Conservation (phyloP, 1,284 basidiomycete genomes). For the Macrocystidia cucumis region DNA sequence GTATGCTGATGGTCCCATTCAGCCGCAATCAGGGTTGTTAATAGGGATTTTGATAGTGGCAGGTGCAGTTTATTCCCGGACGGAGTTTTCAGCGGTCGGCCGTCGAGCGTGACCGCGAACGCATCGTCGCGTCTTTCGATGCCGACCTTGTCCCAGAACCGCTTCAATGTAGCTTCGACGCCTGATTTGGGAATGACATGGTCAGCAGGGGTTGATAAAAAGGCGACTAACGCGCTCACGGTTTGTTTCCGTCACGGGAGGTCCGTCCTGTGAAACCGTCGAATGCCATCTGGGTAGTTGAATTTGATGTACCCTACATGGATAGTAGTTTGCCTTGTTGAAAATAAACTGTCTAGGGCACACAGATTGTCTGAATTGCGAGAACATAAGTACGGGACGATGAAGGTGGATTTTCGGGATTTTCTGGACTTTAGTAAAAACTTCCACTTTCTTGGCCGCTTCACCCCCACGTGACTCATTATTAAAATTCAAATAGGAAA, state of each 20-base stretch:
- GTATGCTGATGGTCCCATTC: slow-evolving; percentile 96
- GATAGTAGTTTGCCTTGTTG: too few relatives aligned
- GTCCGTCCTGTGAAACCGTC: slow-evolving; percentile 25
- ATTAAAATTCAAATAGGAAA: too few relatives aligned
- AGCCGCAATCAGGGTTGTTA: slow-evolving; percentile 83
- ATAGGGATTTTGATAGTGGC: slow-evolving; percentile 62
- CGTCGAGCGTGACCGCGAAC: slow-evolving; percentile 75
- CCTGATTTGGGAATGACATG: slow-evolving; percentile 34
- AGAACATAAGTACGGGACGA: too few relatives aligned
- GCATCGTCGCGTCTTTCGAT: slow-evolving; percentile 55
- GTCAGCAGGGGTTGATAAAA: slow-evolving; percentile 5
- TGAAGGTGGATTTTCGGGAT: too few relatives aligned
- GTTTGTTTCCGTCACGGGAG: slow-evolving; percentile 47
- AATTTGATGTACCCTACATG: too few relatives aligned
- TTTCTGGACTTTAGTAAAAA: too few relatives aligned
- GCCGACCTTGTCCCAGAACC: slow-evolving; percentile 89
- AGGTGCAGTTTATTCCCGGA: slow-evolving; percentile 69
- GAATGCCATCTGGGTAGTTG: slow-evolving; percentile 18
- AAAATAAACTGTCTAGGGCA: too few relatives aligned
- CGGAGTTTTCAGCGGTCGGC: slow-evolving; percentile 84
- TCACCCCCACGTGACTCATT: too few relatives aligned
- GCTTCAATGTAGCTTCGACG: slow-evolving; percentile 76
- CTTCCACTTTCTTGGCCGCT: too few relatives aligned
- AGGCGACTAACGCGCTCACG: slow-evolving; percentile 26
- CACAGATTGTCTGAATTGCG: too few relatives aligned